Conservation (phyloP, 768 basidiomycete genomes). For the Dioszegia crocea region DNA sequence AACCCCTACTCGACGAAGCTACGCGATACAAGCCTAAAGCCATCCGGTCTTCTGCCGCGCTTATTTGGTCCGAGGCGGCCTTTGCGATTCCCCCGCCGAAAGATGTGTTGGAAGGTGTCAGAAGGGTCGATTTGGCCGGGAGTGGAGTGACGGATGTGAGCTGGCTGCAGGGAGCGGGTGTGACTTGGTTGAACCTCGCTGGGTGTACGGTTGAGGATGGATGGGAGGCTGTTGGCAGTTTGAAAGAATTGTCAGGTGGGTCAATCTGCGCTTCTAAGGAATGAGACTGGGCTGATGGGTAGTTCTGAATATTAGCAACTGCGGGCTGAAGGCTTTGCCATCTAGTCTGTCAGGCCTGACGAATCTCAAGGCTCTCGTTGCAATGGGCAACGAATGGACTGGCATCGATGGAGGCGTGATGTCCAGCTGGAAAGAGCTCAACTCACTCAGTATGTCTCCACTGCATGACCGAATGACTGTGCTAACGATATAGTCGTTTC, state of each 20-base stretch:
- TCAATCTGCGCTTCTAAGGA: neutral
- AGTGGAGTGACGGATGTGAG: constrained; percentile 30
- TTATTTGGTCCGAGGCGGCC: constrained; percentile 26
- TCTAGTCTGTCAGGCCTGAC: constrained; percentile 9
- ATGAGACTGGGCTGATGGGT: constrained; percentile 3
- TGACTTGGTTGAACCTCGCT: constrained; percentile 39
- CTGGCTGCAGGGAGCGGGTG: constrained; percentile 25
- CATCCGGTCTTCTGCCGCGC: constrained; percentile 30
- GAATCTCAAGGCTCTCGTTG: constrained; percentile 41
- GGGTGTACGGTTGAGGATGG: constrained; percentile 30
- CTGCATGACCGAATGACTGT: neutral
- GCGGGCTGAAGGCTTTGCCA: constrained; percentile 24
- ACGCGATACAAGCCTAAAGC: constrained; percentile 38
- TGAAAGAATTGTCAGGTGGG: constrained; percentile 35
- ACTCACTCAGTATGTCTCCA: constrained; percentile 36
- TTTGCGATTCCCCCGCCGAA: constrained; percentile 31
- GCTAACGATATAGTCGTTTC: constrained; percentile 29
- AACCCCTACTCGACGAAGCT: constrained; percentile 17
- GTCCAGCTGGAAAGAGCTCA: constrained; percentile 33
- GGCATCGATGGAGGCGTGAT: constrained; percentile 27
- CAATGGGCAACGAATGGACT: constrained; percentile 40
- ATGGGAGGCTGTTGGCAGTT: constrained; percentile 38
- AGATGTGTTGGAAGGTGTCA: constrained; percentile 18
- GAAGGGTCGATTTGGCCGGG: constrained; percentile 30
- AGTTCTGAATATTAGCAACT: constrained; percentile 40